A percentile compares a stretch with the other conserved stretches of the same genome.
Conservation (phyloP, 495 filamentous ascomycete species). For the Cairneyella variabilis region DNA sequence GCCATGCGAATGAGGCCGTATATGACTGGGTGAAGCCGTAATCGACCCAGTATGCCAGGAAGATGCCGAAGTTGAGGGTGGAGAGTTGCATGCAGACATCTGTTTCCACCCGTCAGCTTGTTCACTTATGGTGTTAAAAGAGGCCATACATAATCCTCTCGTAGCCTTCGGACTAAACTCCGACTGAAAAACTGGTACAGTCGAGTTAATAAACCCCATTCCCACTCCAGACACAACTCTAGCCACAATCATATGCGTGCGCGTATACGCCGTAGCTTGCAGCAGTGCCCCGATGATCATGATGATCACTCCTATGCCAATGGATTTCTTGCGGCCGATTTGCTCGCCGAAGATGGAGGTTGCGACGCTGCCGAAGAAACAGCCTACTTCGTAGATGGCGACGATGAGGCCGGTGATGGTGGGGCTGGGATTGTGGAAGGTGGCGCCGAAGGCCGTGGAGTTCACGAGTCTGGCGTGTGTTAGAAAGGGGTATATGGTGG, state of each 20-base stretch:
- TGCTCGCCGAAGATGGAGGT: conserved; percentile 58
- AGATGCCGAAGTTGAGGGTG: conserved; percentile 57
- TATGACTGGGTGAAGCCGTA: conserved; percentile 50
- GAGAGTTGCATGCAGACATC: conserved; percentile 72
- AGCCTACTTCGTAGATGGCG: conserved; percentile 51
- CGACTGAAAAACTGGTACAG: conserved; percentile 38
- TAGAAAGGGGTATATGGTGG: background rate
- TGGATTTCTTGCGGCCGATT: conserved; percentile 66
- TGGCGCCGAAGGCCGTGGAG: conserved; percentile 25
- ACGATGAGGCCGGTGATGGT: conserved; percentile 32
- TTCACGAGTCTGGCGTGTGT: conserved; percentile 18
- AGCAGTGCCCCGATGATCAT: conserved; percentile 66
- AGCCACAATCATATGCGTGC: conserved; percentile 58
- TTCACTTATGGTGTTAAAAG: background rate
- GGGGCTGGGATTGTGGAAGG: conserved; percentile 27
- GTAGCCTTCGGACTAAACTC: conserved; percentile 36
- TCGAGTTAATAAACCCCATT: conserved; percentile 33
- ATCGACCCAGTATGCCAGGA: conserved; percentile 47
- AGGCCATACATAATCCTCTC: conserved; percentile 22
- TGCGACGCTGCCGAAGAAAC: conserved; percentile 65
- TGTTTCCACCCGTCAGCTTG: conserved; percentile 24
- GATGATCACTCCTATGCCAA: conserved; percentile 61
- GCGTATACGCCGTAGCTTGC: conserved; percentile 54
- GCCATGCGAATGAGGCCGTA: conserved; percentile 59
- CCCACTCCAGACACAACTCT: conserved; percentile 45